Conservation (phyloP, 108 stramenopile species). For the Cyclotella atomus region DNA sequence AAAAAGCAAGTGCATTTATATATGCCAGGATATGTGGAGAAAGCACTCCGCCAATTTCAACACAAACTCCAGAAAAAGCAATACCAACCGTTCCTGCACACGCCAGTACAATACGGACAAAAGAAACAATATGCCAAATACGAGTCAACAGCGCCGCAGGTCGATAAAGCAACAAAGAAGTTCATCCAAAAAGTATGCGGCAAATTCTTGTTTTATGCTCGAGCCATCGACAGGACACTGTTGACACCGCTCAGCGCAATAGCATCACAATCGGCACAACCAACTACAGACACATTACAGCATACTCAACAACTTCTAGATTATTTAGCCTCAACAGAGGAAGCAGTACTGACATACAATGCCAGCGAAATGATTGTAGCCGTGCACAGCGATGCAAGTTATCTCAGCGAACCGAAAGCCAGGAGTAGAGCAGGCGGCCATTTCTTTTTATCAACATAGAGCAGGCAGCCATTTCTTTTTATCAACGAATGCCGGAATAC, state of each 20-base stretch:
- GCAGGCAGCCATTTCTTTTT: background rate
- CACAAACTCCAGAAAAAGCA: slow-evolving; percentile 44
- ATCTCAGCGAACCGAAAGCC: background rate
- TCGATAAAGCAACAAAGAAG: slow-evolving; percentile 29
- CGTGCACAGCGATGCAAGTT: background rate
- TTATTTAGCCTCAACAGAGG: background rate
- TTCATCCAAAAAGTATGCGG: slow-evolving; percentile 53
- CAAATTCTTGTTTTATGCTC: slow-evolving; percentile 47
- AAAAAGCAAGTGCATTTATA: slow-evolving; percentile 33
- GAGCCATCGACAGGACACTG: slow-evolving; percentile 47
- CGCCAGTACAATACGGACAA: slow-evolving; percentile 32
- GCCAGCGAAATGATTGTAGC: too few species aligned
- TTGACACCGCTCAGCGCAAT: slow-evolving; percentile 31
- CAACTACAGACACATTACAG: slow-evolving; percentile 12
- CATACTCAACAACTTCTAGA: background rate
- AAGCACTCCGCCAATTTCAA: too few species aligned
- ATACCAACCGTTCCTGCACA: slow-evolving; percentile 29
- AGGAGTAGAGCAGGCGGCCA: background rate
- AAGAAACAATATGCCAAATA: slow-evolving; percentile 30
- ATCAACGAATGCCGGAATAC: background rate
- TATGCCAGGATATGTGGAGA: slow-evolving; percentile 61
- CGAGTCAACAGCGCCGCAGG: slow-evolving; percentile 17
- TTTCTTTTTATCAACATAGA: too few species aligned
- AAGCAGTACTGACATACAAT: background rate
- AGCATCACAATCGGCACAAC: slow-evolving; percentile 25